phyloP scores from a whole-genome alignment of 257 asterid genomes.

The Penstemon barbatus region DNA sequence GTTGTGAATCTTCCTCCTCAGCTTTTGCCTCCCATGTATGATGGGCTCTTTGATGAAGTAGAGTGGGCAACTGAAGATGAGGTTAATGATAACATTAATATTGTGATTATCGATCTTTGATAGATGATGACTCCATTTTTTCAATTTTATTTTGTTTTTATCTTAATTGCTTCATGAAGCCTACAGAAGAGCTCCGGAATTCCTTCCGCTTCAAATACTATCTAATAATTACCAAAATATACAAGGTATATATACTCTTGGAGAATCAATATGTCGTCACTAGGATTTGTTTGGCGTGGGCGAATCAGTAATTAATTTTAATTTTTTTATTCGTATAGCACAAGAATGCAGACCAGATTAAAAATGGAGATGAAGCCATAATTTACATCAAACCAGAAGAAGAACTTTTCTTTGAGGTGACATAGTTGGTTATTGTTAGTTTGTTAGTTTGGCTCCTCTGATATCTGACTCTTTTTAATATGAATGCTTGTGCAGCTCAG shows the following conservation, averaged over 20 bases:
- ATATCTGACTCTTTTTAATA: constrained; percentile 16
- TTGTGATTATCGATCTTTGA: constrained; percentile 25
- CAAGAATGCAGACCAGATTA: constrained; percentile 48
- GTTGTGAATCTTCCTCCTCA: constrained; percentile 94
- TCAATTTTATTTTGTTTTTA: constrained; percentile 23
- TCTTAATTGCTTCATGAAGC: constrained; percentile 42
- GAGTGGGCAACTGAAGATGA: constrained; percentile 97
- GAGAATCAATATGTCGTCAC: not conserved
- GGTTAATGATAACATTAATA: constrained; percentile 45
- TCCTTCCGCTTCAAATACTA: constrained; percentile 73
- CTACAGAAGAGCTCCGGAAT: constrained; percentile 68
- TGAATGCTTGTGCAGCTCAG: constrained; percentile 64
- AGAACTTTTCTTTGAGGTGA: constrained; percentile 69
- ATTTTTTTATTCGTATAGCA: constrained; percentile 40
- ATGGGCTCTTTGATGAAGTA: constrained; percentile 83
- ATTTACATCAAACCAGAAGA: constrained; percentile 77
- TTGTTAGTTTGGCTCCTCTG: constrained; percentile 14
- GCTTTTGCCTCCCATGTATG: constrained; percentile 90
- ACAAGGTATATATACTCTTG: constrained; percentile 56
- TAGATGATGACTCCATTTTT: constrained; percentile 6
- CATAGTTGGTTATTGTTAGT: not conserved
- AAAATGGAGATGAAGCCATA: constrained; percentile 50
- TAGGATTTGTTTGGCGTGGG: not conserved
- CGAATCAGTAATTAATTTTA: constrained; percentile 1
- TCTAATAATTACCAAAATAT: constrained; percentile 74